Evolutionary conservation across 2,329 filamentous ascomycete genomes (phyloP).

Genomic region (Fusarium albidum): DNA sequence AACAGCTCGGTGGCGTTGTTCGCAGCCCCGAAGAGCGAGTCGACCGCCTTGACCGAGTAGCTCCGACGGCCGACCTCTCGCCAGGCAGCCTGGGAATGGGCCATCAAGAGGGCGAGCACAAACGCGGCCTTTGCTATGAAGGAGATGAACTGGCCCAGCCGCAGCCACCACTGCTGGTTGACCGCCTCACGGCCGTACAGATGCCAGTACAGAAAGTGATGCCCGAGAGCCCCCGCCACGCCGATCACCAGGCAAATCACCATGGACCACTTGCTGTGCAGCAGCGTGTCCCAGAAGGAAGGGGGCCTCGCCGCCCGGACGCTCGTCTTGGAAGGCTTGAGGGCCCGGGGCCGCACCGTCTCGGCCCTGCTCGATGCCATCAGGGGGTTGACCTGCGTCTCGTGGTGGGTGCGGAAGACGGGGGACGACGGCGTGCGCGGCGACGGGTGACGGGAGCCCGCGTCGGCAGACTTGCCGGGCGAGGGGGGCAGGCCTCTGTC

Average conservation of each 20-base stretch:
- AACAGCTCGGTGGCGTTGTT: constrained; percentile 26
- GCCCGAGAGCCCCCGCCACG: neutral
- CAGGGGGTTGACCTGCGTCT: too few species aligned
- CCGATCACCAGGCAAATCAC: constrained; percentile 17
- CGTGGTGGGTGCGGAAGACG: too few species aligned
- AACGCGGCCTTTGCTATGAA: constrained; percentile 27
- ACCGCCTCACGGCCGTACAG: constrained; percentile 12
- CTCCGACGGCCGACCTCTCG: constrained; percentile 10
- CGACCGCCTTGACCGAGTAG: constrained; percentile 24
- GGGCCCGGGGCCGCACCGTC: too few species aligned
- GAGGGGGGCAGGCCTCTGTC: too few species aligned
- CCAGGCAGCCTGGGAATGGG: constrained; percentile 26
- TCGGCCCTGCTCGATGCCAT: too few species aligned
- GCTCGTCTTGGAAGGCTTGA: too few species aligned
- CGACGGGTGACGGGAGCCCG: too few species aligned
- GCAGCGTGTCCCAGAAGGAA: too few species aligned
- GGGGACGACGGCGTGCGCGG: too few species aligned
- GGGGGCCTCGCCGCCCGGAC: too few species aligned
- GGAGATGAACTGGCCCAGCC: constrained; percentile 18
- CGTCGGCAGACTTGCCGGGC: too few species aligned
- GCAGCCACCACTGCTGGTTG: constrained; percentile 26
- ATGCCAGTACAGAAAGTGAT: constrained; percentile 19
- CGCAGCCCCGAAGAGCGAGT: constrained; percentile 27
- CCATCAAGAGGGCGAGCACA: constrained; percentile 17
- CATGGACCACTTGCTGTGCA: constrained; percentile 25